A percentile compares a stretch with the other conserved stretches of the same genome.
These are phyloP conservation scores for Gnetum montanum DNA, from an alignment of 75 land plant species.

Conservation along the genomic window DNA sequence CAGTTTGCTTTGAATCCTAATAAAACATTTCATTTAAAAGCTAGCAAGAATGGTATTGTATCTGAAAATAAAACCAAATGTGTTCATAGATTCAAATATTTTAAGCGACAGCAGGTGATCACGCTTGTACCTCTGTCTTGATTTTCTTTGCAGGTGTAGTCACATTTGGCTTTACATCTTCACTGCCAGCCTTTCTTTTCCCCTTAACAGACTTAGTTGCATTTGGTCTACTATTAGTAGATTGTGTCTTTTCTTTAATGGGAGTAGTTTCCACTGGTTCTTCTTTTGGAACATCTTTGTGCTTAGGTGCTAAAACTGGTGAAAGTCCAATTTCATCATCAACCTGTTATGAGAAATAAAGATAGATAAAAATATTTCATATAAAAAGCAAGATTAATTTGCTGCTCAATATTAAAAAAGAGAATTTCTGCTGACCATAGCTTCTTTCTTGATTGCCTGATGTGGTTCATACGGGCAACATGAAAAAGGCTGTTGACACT, in stretches of 20 bases:
- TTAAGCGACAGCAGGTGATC: too few relatives aligned
- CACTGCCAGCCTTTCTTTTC: constrained; percentile 72
- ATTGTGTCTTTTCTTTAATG: constrained; percentile 31
- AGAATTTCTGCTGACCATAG: too few relatives aligned
- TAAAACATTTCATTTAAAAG: too few relatives aligned
- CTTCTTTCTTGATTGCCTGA: too few relatives aligned
- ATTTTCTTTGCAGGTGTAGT: constrained; percentile 52
- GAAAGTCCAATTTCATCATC: constrained; percentile 61
- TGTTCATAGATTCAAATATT: too few relatives aligned
- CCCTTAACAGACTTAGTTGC: constrained; percentile 43
- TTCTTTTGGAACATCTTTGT: constrained; percentile 66
- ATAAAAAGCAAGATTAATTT: too few relatives aligned
- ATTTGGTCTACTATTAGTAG: constrained; percentile 35
- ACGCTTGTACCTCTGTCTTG: constrained; percentile 60
- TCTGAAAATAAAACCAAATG: too few relatives aligned
- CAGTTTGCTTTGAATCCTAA: constrained; percentile 35
- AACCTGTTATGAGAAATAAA: constrained; percentile 17
- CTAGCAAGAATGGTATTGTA: too few relatives aligned
- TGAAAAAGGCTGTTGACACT: too few relatives aligned
- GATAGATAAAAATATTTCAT: too few relatives aligned
- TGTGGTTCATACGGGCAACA: too few relatives aligned
- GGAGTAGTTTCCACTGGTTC: constrained; percentile 73
- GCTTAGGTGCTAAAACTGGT: constrained; percentile 74
- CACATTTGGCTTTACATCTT: constrained; percentile 45
- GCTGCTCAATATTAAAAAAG: too few relatives aligned